Percentiles rank a stretch among this genome's conserved stretches.
phyloP scores from a whole-genome alignment of 1,284 basidiomycete species.

The Ustilago bromivora region DNA sequence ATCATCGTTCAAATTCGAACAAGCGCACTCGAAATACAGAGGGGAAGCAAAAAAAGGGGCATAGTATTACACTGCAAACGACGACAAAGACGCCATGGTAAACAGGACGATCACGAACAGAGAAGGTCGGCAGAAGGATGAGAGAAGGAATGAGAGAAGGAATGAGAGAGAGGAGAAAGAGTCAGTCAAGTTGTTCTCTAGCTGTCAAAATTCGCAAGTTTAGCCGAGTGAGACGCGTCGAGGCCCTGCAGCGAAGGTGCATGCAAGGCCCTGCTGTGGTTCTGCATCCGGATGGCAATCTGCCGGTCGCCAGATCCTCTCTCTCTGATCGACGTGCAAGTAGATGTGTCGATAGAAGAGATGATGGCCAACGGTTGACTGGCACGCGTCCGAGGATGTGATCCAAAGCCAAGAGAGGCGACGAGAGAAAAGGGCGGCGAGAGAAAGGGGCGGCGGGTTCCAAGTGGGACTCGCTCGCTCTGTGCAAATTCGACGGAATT shows the following conservation, averaged over 20 bases:
- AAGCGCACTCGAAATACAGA: not conserved
- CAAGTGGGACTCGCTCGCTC: not conserved
- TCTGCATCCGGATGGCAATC: not conserved
- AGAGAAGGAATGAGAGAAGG: no score
- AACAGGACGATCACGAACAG: not conserved
- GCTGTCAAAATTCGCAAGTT: slow-evolving; percentile 38
- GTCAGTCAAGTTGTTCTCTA: not conserved
- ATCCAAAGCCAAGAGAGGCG: not conserved
- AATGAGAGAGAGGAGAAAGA: not conserved
- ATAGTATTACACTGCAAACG: not conserved
- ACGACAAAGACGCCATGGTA: not conserved
- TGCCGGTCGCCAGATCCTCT: not conserved
- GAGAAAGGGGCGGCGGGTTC: not conserved
- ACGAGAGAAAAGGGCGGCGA: not conserved
- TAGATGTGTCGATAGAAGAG: not conserved
- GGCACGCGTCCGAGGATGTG: not conserved
- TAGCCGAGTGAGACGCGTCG: slow-evolving; percentile 34
- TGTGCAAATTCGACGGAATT: slow-evolving; percentile 12
- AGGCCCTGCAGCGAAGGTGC: slow-evolving; percentile 12
- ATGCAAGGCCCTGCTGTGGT: not conserved
- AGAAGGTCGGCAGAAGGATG: not conserved
- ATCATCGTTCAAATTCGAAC: not conserved
- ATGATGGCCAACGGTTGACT: not conserved
- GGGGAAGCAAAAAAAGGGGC: not conserved
- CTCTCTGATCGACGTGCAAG: not conserved